phyloP scores from a whole-genome alignment of 2,329 filamentous ascomycete genomes.

The Diplodia mutila region DNA sequence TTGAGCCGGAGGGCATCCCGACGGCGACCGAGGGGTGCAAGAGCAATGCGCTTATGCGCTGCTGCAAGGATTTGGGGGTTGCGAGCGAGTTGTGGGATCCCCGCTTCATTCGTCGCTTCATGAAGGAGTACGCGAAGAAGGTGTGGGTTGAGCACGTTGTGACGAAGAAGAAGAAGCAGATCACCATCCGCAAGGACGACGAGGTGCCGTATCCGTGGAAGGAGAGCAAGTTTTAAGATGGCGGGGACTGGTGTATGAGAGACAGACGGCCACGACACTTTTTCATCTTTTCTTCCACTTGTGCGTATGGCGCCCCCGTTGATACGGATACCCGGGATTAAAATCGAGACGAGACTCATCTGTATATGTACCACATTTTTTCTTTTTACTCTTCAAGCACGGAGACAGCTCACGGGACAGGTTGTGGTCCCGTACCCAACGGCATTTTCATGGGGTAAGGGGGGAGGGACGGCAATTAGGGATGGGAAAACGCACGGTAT shows the following conservation, averaged over 20 bases:
- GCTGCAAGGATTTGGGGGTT: conserved; percentile 96
- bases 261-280: neutral
- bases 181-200: conserved; percentile 85
- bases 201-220: conserved; percentile 68
- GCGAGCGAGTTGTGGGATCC: conserved; percentile 97
- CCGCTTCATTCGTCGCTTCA: conserved; percentile 81
- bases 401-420: neutral
- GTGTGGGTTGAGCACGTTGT: conserved; percentile 85
- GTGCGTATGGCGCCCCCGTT: neutral
- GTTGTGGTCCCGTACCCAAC: neutral
- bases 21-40: conserved; percentile 97
- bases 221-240: conserved; percentile 27
- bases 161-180: conserved; percentile 87
- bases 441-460: neutral
- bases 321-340: neutral
- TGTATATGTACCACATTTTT: neutral
- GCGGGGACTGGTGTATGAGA: neutral
- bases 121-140: conserved; percentile 74
- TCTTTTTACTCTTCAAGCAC: neutral
- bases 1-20: conserved; percentile 84
- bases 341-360: neutral
- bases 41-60: conserved; percentile 95
- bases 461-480: neutral
- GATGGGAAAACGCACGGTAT: neutral
- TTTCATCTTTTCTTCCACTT: neutral